Evolutionary conservation across 176 grass and related monocot species (phyloP).

Genomic region (Saccharum officinarum): DNA sequence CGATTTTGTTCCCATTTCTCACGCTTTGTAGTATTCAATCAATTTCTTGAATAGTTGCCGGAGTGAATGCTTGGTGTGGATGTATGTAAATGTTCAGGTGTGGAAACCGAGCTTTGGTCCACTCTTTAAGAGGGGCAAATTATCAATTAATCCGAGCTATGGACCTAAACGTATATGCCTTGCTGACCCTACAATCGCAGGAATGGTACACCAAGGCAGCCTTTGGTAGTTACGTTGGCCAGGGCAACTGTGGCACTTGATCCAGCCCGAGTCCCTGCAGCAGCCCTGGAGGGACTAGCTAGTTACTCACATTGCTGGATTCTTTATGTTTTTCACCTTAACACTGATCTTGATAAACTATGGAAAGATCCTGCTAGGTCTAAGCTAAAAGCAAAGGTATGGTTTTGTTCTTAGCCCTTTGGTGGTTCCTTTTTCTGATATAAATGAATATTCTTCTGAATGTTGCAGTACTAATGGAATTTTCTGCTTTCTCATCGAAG

Average conservation of each 20-base stretch:
- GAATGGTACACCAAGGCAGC: constrained; percentile 93
- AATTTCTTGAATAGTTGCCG: neutral
- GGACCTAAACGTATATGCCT: neutral
- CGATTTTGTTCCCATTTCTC: neutral
- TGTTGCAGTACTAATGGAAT: neutral
- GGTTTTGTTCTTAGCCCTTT: neutral
- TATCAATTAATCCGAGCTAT: neutral
- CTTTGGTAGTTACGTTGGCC: constrained; percentile 80
- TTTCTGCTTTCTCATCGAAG: constrained; percentile 50
- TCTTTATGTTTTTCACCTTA: constrained; percentile 92
- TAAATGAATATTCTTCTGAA: neutral
- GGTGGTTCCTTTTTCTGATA: neutral
- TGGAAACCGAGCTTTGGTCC: neutral
- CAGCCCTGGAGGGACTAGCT: constrained; percentile 74
- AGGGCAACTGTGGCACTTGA: constrained; percentile 70
- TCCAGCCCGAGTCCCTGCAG: constrained; percentile 55
- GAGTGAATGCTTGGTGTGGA: neutral
- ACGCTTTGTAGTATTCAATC: neutral
- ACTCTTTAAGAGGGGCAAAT: neutral
- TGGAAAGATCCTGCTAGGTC: constrained; percentile 90
- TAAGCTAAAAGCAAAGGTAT: constrained; percentile 91
- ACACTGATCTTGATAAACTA: constrained; percentile 89
- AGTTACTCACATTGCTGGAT: constrained; percentile 93
- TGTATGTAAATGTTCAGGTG: neutral
- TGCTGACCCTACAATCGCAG: constrained; percentile 22